Conservation (phyloP, 2,329 filamentous ascomycete species). For the Aspergillus udagawae region DNA sequence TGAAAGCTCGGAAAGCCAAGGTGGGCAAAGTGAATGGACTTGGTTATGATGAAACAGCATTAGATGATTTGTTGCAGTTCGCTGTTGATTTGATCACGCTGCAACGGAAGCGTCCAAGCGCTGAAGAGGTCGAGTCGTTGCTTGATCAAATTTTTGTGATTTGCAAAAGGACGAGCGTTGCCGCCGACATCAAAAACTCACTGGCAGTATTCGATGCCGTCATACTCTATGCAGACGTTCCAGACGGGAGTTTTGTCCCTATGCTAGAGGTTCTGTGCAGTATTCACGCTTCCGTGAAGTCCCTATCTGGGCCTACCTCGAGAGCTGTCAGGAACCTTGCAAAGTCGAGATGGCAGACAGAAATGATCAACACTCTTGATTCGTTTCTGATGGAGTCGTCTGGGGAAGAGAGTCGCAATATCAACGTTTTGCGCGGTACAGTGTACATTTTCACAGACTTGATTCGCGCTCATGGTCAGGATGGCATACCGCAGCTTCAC, state of each 20-base stretch:
- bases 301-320: constrained; percentile 40
- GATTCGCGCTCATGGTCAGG: constrained; percentile 36
- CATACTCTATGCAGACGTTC: constrained; percentile 38
- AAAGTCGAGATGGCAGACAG: constrained; percentile 35
- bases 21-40: constrained; percentile 27
- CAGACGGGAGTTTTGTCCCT: constrained; percentile 33
- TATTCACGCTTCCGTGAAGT: constrained; percentile 42
- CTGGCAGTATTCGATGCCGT: constrained; percentile 41
- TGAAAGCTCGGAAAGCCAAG: constrained; percentile 37
- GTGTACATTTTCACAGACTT: constrained; percentile 41
- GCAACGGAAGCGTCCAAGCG: constrained; percentile 34
- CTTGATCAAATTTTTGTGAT: constrained; percentile 36
- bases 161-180: constrained; percentile 39
- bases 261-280: constrained; percentile 42
- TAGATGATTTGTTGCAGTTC: constrained; percentile 40
- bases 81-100: constrained; percentile 40
- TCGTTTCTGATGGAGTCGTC: constrained; percentile 33
- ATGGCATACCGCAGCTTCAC: constrained; percentile 34
- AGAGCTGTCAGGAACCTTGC: constrained; percentile 40
- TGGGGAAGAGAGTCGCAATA: constrained; percentile 32
- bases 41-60: constrained; percentile 31
- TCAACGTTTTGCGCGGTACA: constrained; percentile 39
- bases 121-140: constrained; percentile 34
- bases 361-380: constrained; percentile 37
- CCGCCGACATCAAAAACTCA: constrained; percentile 40